Percentiles rank a stretch among this genome's conserved stretches.
Evolutionary conservation across 2,329 filamentous ascomycete genomes (phyloP).

Genomic region (Huntiella decipiens): DNA sequence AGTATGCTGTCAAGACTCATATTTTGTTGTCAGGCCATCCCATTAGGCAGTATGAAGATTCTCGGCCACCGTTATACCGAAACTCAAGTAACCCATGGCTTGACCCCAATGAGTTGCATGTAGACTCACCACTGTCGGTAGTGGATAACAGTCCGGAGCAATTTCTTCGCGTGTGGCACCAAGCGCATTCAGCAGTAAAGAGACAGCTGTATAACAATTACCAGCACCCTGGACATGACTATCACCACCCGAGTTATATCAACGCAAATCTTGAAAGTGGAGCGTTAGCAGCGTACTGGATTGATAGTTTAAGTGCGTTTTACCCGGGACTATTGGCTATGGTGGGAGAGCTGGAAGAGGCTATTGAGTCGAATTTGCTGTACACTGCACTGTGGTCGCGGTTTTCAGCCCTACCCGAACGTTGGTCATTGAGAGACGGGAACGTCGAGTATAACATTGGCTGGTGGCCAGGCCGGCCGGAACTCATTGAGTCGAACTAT

Average conservation of each 20-base stretch:
- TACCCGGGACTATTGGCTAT: conserved; percentile 77
- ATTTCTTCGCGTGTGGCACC: conserved; percentile 69
- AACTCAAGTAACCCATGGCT: conserved; percentile 26
- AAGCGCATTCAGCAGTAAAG: conserved; percentile 72
- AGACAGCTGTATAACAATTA: conserved; percentile 65
- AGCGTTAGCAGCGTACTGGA: conserved; percentile 78
- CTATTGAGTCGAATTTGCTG: conserved; percentile 71
- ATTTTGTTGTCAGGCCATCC: conserved; percentile 67
- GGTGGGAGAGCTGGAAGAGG: conserved; percentile 78
- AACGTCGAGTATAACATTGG: conserved; percentile 70
- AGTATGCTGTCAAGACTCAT: conserved; percentile 90
- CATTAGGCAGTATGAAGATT: conserved; percentile 27
- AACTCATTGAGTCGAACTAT: conserved; percentile 94
- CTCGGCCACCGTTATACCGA: conserved; percentile 23
- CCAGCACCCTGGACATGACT: conserved; percentile 16
- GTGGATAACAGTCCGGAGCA: conserved; percentile 54
- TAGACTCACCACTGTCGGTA: conserved; percentile 32
- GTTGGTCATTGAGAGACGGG: conserved; percentile 75
- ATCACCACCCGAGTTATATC: conserved; percentile 79
- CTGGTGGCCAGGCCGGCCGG: conserved; percentile 90
- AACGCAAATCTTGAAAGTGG: conserved; percentile 80
- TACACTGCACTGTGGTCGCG: conserved; percentile 89
- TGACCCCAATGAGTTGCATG: conserved; percentile 43
- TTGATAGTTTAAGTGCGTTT: conserved; percentile 88
- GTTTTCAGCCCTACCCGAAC: conserved; percentile 81